Conservation (phyloP, 192 early-diverging fungal species). For the Linnemannia schmuckeri region DNA sequence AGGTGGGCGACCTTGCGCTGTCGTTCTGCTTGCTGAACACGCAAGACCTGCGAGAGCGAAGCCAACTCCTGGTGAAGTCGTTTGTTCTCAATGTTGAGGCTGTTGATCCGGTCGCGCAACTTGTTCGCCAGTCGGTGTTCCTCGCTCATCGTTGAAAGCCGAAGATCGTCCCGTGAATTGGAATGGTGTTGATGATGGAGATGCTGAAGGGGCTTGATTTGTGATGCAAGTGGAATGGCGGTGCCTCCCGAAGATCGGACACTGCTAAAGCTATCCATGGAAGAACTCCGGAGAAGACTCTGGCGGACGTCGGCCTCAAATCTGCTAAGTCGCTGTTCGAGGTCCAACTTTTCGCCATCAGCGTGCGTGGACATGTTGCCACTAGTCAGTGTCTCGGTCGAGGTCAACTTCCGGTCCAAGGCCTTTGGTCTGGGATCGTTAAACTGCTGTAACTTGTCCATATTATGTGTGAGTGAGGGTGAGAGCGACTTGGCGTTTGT, state of each 20-base stretch:
- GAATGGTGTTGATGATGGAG: conserved; percentile 23
- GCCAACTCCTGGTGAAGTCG: conserved; percentile 43
- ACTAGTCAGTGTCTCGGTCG: conserved; percentile 44
- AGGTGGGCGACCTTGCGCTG: conserved; percentile 42
- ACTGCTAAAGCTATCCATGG: conserved; percentile 48
- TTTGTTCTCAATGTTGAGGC: conserved; percentile 45
- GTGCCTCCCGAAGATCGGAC: conserved; percentile 45
- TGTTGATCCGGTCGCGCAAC: conserved; percentile 44
- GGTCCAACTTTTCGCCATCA: conserved; percentile 36
- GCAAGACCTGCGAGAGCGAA: conserved; percentile 25
- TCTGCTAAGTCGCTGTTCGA: conserved; percentile 46
- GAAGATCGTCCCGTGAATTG: conserved; percentile 31
- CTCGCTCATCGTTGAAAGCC: conserved; percentile 34
- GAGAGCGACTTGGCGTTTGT: conserved; percentile 9
- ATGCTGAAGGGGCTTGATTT: conserved; percentile 26
- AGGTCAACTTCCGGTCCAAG: conserved; percentile 38
- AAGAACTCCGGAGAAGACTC: conserved; percentile 30
- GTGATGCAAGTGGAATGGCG: conserved; percentile 28
- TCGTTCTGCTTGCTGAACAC: conserved; percentile 42
- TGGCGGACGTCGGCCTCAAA: conserved; percentile 54
- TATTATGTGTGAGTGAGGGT: conserved; percentile 27
- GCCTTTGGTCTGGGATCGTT: conserved; percentile 25
- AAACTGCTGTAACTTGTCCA: conserved; percentile 17
- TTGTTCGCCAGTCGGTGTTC: conserved; percentile 45
- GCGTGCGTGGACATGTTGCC: conserved; percentile 19